phyloP scores from a whole-genome alignment of 352 stramenopile species.

The Phytophthora sansomeana region DNA sequence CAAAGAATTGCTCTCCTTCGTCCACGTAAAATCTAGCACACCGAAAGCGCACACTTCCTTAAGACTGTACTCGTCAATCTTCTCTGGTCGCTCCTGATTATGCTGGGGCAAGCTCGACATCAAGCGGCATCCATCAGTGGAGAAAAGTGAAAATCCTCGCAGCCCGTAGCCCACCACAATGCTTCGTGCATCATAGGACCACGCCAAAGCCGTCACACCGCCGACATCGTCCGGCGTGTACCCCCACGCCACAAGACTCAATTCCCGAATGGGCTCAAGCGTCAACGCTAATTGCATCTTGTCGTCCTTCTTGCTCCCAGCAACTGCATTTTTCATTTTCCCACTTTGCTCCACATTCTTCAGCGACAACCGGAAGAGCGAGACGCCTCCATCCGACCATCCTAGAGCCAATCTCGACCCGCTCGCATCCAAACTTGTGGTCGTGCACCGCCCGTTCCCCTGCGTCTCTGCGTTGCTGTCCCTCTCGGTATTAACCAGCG shows the following conservation, averaged over 20 bases:
- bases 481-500: conserved; percentile 74
- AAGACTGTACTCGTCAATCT: conserved; percentile 19
- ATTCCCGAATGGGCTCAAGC: conserved; percentile 66
- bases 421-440: conserved; percentile 49
- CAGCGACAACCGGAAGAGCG: conserved; percentile 65
- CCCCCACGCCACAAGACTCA: conserved; percentile 72
- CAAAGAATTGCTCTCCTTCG: conserved; percentile 63
- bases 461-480: conserved; percentile 25
- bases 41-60: conserved; percentile 76
- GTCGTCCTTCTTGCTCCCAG: background rate
- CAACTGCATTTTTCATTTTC: background rate
- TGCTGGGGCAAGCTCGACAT: conserved; percentile 88
- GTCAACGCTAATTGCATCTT: conserved; percentile 31
- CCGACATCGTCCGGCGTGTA: conserved; percentile 67
- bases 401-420: conserved; percentile 69
- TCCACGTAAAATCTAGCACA: conserved; percentile 70
- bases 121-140: conserved; percentile 77
- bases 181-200: conserved; percentile 66
- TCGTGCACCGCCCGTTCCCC: conserved; percentile 60
- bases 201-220: conserved; percentile 68
- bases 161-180: conserved; percentile 74
- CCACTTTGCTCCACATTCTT: conserved; percentile 20
- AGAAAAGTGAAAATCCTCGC: conserved; percentile 84
- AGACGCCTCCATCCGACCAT: conserved; percentile 78
- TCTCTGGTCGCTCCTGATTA: conserved; percentile 57